Evolutionary conservation across 345 rosid genomes (phyloP).

Genomic region (Conringia planisiliqua): DNA sequence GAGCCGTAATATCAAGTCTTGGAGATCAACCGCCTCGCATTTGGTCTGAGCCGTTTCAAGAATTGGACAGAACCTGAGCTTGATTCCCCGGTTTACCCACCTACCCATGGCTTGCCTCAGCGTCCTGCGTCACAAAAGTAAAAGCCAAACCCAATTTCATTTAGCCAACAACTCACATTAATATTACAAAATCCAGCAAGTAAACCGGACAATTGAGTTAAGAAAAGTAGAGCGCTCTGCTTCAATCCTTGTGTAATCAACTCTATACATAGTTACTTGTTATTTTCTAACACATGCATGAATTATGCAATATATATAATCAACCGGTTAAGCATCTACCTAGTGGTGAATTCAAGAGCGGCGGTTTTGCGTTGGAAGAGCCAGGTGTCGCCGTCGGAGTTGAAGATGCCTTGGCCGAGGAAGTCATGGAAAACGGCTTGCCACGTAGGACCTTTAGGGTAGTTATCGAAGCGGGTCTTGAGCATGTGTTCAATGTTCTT

Average conservation of each 20-base stretch:
- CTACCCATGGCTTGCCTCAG: conserved; percentile 97
- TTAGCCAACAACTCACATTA: conserved; percentile 5
- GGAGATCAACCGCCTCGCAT: conserved; percentile 68
- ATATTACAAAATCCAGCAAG: background rate
- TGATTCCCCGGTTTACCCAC: conserved; percentile 83
- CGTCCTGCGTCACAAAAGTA: conserved; percentile 53
- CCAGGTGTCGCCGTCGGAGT: conserved; percentile 93
- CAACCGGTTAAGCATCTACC: conserved; percentile 27
- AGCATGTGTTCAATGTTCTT: conserved; percentile 79
- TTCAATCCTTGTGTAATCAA: background rate
- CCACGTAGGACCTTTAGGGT: conserved; percentile 99
- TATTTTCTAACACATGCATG: background rate
- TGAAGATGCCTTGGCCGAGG: conserved; percentile 90
- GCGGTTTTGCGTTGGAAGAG: conserved; percentile 90
- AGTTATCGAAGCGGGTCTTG: conserved; percentile 83
- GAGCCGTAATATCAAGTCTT: conserved; percentile 81
- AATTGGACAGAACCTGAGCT: conserved; percentile 66
- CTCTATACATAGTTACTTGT: no score
- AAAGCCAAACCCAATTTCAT: background rate
- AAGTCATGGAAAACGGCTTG: conserved; percentile 91
- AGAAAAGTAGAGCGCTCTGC: background rate
- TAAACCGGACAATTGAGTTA: background rate
- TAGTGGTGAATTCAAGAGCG: conserved; percentile 95
- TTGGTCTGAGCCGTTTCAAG: conserved; percentile 59
- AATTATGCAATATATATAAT: background rate